Evolutionary conservation across 2,329 filamentous ascomycete genomes (phyloP).

Genomic region (Pseudocercospora musae): DNA sequence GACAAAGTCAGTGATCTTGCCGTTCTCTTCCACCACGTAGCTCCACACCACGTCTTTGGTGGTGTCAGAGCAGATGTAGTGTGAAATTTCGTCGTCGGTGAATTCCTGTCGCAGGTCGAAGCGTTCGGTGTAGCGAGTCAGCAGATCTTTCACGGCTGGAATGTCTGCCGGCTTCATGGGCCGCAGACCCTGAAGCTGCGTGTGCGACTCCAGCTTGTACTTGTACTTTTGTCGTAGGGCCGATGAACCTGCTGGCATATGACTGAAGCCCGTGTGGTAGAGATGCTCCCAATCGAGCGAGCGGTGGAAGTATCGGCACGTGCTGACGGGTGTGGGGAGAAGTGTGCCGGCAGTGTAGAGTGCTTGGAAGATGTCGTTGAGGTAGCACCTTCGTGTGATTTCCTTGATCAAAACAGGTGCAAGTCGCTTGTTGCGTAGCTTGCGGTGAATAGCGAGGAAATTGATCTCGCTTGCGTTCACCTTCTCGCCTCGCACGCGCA

Average conservation of each 20-base stretch:
- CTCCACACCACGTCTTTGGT: conserved; percentile 84
- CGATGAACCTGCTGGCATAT: conserved; percentile 77
- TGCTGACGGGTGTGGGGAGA: conserved; percentile 85
- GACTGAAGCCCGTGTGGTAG: conserved; percentile 90
- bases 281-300: conserved; percentile 94
- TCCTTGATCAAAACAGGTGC: conserved; percentile 96
- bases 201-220: conserved; percentile 71
- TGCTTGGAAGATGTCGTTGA: conserved; percentile 84
- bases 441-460: conserved; percentile 98
- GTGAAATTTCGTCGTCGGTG: conserved; percentile 72
- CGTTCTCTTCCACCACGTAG: conserved; percentile 76
- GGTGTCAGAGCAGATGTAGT: conserved; percentile 79
- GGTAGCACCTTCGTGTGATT: conserved; percentile 87
- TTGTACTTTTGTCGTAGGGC: conserved; percentile 80
- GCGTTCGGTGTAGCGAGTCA: conserved; percentile 72
- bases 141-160: conserved; percentile 67
- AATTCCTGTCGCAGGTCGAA: conserved; percentile 86
- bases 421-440: conserved; percentile 87
- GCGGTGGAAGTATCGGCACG: conserved; percentile 92
- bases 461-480: conserved; percentile 90
- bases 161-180: conserved; percentile 77
- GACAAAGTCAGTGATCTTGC: conserved; percentile 91
- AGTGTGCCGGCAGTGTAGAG: conserved; percentile 93
- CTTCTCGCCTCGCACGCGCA: conserved; percentile 73
- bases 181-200: conserved; percentile 70